These are phyloP conservation scores for Saccharomyces pastorianus DNA, from an alignment of 1,139 yeast genomes.

Conservation along the genomic window DNA sequence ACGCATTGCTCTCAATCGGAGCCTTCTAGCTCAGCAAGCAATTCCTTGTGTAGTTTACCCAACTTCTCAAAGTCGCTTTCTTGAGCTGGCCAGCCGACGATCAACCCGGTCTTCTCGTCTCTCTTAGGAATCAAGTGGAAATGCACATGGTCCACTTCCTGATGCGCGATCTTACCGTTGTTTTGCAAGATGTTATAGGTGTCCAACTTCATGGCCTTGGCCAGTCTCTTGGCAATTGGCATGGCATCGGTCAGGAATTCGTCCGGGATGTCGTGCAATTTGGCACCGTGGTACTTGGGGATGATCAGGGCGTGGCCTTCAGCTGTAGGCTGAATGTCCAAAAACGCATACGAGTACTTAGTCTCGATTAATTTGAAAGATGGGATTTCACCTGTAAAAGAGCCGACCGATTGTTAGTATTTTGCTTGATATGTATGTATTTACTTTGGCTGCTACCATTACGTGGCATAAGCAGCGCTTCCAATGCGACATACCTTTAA, in stretches of 20 bases:
- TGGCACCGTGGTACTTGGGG: constrained; percentile 89
- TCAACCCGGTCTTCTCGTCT: constrained; percentile 59
- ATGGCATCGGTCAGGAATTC: constrained; percentile 76
- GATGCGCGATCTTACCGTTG: constrained; percentile 91
- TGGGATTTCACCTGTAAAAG: constrained; percentile 68
- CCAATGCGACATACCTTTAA: constrained; percentile 49
- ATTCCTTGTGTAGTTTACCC: constrained; percentile 54
- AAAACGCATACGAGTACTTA: constrained; percentile 65
- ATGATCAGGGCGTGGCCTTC: constrained; percentile 82
- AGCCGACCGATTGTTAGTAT: neutral
- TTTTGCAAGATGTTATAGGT: constrained; percentile 84
- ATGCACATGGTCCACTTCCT: constrained; percentile 90
- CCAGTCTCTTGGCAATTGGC: constrained; percentile 80
- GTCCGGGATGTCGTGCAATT: constrained; percentile 84
- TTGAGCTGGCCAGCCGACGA: constrained; percentile 89
- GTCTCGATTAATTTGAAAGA: constrained; percentile 83
- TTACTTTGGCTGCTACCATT: neutral
- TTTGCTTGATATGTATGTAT: neutral
- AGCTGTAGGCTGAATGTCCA: constrained; percentile 88
- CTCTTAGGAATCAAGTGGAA: constrained; percentile 91
- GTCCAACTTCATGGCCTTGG: constrained; percentile 55
- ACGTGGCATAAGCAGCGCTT: too few species aligned
- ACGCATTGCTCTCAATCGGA: neutral
- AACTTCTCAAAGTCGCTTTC: constrained; percentile 63
- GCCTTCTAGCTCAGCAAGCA: constrained; percentile 45